Conservation (phyloP, 192 early-diverging fungal genomes). For the Spizellomyces sp. region DNA sequence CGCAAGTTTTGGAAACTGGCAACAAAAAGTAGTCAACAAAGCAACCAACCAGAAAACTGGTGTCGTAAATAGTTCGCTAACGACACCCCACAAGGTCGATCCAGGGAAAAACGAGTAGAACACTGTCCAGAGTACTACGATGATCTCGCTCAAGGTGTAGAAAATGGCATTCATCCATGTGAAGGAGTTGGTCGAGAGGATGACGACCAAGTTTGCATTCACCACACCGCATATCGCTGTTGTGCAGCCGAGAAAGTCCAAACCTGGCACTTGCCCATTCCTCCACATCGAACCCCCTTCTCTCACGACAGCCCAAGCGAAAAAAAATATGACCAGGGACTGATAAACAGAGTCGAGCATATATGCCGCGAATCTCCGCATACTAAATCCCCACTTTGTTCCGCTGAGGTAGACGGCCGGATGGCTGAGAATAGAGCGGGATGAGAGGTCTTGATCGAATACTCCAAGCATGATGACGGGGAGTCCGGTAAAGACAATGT, state of each 20-base stretch:
- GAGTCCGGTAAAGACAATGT: conserved; percentile 83
- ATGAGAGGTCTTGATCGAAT: conserved; percentile 83
- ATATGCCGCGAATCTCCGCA: conserved; percentile 75
- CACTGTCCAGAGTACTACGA: conserved; percentile 61
- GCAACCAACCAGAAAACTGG: conserved; percentile 72
- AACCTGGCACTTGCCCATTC: conserved; percentile 25
- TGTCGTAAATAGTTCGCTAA: conserved; percentile 60
- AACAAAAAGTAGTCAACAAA: conserved; percentile 57
- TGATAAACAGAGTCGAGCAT: conserved; percentile 89
- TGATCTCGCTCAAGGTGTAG: conserved; percentile 41
- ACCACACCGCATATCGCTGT: conserved; percentile 73
- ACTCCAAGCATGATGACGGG: conserved; percentile 68
- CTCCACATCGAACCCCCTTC: not conserved
- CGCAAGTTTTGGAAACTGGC: conserved; percentile 74
- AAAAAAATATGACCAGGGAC: conserved; percentile 76
- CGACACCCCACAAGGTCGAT: conserved; percentile 57
- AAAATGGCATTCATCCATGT: conserved; percentile 63
- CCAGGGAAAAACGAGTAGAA: conserved; percentile 59
- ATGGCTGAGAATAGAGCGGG: conserved; percentile 62
- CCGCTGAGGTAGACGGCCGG: conserved; percentile 84
- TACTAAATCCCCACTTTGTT: conserved; percentile 71
- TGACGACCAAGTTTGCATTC: conserved; percentile 79
- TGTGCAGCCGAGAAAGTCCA: conserved; percentile 63
- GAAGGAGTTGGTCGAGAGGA: conserved; percentile 73
- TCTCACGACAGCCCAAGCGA: conserved; percentile 45